Evolutionary conservation across 495 filamentous ascomycete species (phyloP).

Genomic region (Viridothelium virens): DNA sequence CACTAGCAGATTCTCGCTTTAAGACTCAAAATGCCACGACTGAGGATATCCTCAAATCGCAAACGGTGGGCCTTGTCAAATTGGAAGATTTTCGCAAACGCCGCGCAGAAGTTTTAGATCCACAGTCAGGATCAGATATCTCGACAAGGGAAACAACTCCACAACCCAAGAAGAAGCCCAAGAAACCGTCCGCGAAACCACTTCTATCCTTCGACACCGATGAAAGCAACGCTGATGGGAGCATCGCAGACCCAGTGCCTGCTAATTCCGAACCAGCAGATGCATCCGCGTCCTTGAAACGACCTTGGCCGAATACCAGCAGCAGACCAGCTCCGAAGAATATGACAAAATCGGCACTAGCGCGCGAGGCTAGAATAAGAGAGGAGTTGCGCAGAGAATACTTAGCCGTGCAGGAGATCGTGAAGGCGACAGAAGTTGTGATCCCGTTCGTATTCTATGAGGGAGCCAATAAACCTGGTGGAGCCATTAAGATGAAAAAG

Average conservation of each 20-base stretch:
- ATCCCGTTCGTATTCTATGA: conserved; percentile 98
- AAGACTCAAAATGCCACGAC: conserved; percentile 71
- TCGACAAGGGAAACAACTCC: conserved; percentile 14
- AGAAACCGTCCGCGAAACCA: not conserved
- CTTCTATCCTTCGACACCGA: not conserved
- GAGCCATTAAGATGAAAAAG: conserved; percentile 78
- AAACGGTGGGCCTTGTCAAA: conserved; percentile 87
- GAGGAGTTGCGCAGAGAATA: conserved; percentile 84
- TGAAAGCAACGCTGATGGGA: conserved; percentile 8
- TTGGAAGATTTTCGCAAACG: conserved; percentile 95
- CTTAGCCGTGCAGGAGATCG: conserved; percentile 68
- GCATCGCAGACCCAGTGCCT: conserved; percentile 21
- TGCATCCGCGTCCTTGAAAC: conserved; percentile 23
- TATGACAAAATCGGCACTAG: conserved; percentile 76
- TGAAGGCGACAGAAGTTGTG: conserved; percentile 81
- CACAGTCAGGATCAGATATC: conserved; percentile 26
- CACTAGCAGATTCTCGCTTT: conserved; percentile 48
- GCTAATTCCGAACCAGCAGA: conserved; percentile 37
- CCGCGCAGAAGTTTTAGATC: conserved; percentile 86
- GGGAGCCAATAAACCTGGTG: conserved; percentile 86
- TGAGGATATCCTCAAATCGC: conserved; percentile 82
- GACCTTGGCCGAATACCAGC: conserved; percentile 30
- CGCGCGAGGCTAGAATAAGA: conserved; percentile 70
- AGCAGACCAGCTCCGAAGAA: conserved; percentile 54
- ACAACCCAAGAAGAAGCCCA: conserved; percentile 45